A percentile compares a stretch with the other conserved stretches of the same genome.
Conservation (phyloP, 2,329 filamentous ascomycete genomes). For the Calonectria pteridis region DNA sequence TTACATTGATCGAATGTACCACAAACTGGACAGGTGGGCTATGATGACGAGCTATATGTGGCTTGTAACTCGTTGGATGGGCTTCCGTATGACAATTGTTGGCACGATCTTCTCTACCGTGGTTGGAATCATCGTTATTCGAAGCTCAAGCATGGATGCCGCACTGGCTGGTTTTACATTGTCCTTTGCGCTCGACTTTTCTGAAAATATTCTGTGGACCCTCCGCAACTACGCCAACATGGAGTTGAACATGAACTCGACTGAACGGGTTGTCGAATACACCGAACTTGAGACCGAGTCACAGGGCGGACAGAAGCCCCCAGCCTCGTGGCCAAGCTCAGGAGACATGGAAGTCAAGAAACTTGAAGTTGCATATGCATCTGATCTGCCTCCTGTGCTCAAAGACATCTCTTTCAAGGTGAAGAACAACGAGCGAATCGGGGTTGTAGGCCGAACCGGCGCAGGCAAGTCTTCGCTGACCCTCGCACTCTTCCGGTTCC, state of each 20-base stretch:
- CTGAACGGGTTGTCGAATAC: conserved; percentile 83
- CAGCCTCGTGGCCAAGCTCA: conserved; percentile 81
- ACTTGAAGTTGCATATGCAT: conserved; percentile 78
- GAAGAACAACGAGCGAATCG: conserved; percentile 75
- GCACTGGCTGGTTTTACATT: conserved; percentile 82
- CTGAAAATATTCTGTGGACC: conserved; percentile 72
- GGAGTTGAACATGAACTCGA: conserved; percentile 84
- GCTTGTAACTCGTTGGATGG: conserved; percentile 83
- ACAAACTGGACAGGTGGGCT: conserved; percentile 75
- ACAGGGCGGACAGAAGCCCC: conserved; percentile 70
- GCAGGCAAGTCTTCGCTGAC: conserved; percentile 84
- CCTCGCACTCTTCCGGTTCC: conserved; percentile 81
- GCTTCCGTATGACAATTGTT: conserved; percentile 77
- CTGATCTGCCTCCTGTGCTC: conserved; percentile 77
- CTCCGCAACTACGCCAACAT: conserved; percentile 77
- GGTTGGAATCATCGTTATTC: conserved; percentile 74
- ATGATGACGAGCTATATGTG: conserved; percentile 76
- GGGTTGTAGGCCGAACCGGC: conserved; percentile 83
- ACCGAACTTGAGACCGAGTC: conserved; percentile 76
- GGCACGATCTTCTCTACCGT: conserved; percentile 77
- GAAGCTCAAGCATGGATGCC: conserved; percentile 72
- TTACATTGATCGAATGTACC: conserved; percentile 79
- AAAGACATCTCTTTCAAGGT: conserved; percentile 77
- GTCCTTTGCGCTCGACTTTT: conserved; percentile 79
- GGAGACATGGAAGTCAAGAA: conserved; percentile 80